Evolutionary conservation across 1,284 basidiomycete genomes (phyloP), one percentile per base, ranked within the genome.

Genomic region (Cerrena zonata): DNA sequence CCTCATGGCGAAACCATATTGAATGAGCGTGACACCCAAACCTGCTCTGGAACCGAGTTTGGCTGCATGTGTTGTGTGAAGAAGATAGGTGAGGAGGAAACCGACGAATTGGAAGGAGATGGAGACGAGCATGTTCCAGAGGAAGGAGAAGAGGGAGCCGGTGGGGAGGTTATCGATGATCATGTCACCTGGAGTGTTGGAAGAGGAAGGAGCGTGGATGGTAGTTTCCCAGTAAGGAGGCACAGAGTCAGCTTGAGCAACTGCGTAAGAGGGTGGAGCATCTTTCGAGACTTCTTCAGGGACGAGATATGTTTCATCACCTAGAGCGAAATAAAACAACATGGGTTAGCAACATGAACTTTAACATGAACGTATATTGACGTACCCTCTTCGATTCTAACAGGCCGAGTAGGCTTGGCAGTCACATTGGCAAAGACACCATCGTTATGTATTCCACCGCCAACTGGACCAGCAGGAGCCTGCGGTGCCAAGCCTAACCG

Each of bases 181-280:
- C 69, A 90, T 78, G 58, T 88, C 86, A 41, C 86, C 87, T 27
- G 67, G 62, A 44, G 60, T 57, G 56, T 60, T 61, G 48, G 69
- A 57, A 44, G 79, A 69, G 50, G 84, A 84, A 5, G 88, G 86
- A 22, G 87, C 84, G 58, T 97, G 90, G 22, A 98, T 84, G 1
- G 94, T 95, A 4, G 93, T 97, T 64, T 98, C 96, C 87, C 94
- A 98, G 68, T 99, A 99, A 0, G 94, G 91, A 2, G 95, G 95
- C 2, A 94, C 94, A 12, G 93, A 84, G 67, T 99, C 95, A 10
- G 91, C 87, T 59, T 96, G 87, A 3, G 96, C 95, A 27, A 84
- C 77, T 41, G 91, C 86, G 68, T 99, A 99, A 3, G 86, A 82
- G 13, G 94, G 94, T 3, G 94, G 92, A 0, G 86, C 82, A 53